Evolutionary conservation across 345 rosid species (phyloP).

Genomic region (Mangifera indica): DNA sequence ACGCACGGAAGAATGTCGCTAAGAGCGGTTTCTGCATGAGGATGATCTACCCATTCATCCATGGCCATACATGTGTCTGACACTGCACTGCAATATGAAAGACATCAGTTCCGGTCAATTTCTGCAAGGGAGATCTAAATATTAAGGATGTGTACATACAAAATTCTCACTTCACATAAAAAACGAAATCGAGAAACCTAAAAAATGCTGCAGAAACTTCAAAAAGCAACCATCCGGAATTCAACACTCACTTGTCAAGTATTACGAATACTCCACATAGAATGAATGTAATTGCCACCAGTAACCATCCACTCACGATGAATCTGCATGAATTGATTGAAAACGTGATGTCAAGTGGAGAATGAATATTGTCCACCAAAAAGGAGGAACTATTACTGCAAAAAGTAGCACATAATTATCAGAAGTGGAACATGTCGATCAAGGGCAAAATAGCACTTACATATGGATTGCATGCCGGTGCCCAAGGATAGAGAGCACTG

Average conservation of each 20-base stretch:
- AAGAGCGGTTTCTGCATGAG: slow-evolving; percentile 86
- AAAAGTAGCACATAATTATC: background rate
- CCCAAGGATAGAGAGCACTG: slow-evolving; percentile 76
- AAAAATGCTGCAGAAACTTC: background rate
- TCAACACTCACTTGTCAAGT: slow-evolving; percentile 65
- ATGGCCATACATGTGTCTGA: slow-evolving; percentile 88
- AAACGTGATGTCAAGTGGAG: slow-evolving; percentile 9
- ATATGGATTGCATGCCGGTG: slow-evolving; percentile 70
- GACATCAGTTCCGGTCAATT: background rate
- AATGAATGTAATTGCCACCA: slow-evolving; percentile 80
- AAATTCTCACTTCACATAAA: background rate
- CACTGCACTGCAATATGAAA: slow-evolving; percentile 54
- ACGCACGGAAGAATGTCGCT: slow-evolving; percentile 92
- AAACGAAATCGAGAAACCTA: background rate
- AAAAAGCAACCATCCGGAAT: slow-evolving; percentile 5
- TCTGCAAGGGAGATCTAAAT: background rate
- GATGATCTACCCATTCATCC: slow-evolving; percentile 93
- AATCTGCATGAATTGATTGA: slow-evolving; percentile 48
- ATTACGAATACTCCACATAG: slow-evolving; percentile 83
- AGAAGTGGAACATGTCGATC: background rate
- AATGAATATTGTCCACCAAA: background rate
- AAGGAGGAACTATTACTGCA: background rate
- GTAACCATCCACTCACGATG: slow-evolving; percentile 82
- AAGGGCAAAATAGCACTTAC: slow-evolving; percentile 40
- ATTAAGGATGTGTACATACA: too few species aligned